Conservation (phyloP, 495 filamentous ascomycete genomes). For the Coniosporium apollinis region DNA sequence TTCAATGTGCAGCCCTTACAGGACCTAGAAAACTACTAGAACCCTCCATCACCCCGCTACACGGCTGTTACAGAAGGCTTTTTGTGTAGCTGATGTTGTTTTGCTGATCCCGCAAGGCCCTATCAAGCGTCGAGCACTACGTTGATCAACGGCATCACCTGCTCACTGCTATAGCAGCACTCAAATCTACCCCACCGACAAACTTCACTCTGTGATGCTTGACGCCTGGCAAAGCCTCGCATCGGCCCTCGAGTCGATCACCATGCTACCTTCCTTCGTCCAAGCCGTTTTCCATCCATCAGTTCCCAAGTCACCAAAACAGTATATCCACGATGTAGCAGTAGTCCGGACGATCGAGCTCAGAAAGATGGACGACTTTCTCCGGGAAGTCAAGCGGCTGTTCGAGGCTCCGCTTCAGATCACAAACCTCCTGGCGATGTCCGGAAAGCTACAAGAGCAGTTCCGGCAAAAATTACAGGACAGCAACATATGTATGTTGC, state of each 20-base stretch:
- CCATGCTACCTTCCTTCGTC: constrained; percentile 35
- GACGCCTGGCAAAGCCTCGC: constrained; percentile 38
- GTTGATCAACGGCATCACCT: too few species aligned
- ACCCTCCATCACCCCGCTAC: too few species aligned
- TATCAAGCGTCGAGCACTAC: too few species aligned
- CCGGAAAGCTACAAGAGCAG: constrained; percentile 41
- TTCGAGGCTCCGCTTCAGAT: constrained; percentile 29
- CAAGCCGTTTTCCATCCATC: constrained; percentile 30
- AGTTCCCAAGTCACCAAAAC: constrained; percentile 11
- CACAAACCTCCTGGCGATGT: constrained; percentile 33
- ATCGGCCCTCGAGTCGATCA: constrained; percentile 32
- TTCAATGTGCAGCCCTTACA: too few species aligned
- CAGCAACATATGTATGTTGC: constrained; percentile 46
- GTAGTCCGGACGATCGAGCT: constrained; percentile 12
- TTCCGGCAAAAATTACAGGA: constrained; percentile 35
- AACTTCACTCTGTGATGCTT: too few species aligned
- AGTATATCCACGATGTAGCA: constrained; percentile 19
- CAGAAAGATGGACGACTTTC: constrained; percentile 31
- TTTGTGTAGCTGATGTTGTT: too few species aligned
- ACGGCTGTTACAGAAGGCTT: too few species aligned
- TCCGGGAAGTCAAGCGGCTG: constrained; percentile 31
- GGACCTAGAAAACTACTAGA: too few species aligned
- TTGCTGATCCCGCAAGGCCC: too few species aligned
- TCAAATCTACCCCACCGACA: too few species aligned
- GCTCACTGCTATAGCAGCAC: too few species aligned